Evolutionary conservation across 2,329 filamentous ascomycete genomes (phyloP).

Genomic region (Alternaria longipes): DNA sequence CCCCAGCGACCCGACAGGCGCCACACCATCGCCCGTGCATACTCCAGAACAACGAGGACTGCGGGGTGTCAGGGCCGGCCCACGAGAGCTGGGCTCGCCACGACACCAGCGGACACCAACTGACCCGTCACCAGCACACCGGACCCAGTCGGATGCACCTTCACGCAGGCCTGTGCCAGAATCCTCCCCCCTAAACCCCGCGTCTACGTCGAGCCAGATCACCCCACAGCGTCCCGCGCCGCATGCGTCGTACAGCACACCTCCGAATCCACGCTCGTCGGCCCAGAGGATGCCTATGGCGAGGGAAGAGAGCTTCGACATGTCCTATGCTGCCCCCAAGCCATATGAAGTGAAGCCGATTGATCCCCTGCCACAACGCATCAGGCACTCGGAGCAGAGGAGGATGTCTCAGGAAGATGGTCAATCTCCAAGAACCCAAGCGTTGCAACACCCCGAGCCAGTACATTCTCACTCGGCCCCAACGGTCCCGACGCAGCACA

Average conservation of each 20-base stretch:
- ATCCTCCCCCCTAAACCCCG: slow-evolving; percentile 30
- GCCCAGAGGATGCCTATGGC: slow-evolving; percentile 30
- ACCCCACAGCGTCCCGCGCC: slow-evolving; percentile 40
- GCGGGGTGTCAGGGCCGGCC: slow-evolving; percentile 42
- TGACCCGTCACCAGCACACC: slow-evolving; percentile 33
- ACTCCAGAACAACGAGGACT: slow-evolving; percentile 45
- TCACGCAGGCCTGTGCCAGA: slow-evolving; percentile 43
- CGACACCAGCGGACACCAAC: slow-evolving; percentile 37
- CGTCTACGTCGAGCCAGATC: slow-evolving; percentile 30
- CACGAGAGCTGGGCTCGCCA: slow-evolving; percentile 48
- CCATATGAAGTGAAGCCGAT: slow-evolving; percentile 47
- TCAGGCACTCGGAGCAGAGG: slow-evolving; percentile 29
- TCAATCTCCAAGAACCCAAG: slow-evolving; percentile 32
- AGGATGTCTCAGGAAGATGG: slow-evolving; percentile 42
- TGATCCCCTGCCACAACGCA: slow-evolving; percentile 39
- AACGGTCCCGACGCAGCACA: slow-evolving; percentile 47
- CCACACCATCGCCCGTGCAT: slow-evolving; percentile 51
- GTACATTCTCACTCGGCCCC: slow-evolving; percentile 59
- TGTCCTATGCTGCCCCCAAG: slow-evolving; percentile 50
- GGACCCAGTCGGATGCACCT: slow-evolving; percentile 36
- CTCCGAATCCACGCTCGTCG: slow-evolving; percentile 38
- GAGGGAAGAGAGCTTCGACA: slow-evolving; percentile 42
- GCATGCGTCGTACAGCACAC: slow-evolving; percentile 33
- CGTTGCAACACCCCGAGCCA: slow-evolving; percentile 43
- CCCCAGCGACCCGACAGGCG: slow-evolving; percentile 75